Base-by-base conservation (phyloP, 2,329 filamentous ascomycete genomes). In the Verticillium tricorpus region DNA sequence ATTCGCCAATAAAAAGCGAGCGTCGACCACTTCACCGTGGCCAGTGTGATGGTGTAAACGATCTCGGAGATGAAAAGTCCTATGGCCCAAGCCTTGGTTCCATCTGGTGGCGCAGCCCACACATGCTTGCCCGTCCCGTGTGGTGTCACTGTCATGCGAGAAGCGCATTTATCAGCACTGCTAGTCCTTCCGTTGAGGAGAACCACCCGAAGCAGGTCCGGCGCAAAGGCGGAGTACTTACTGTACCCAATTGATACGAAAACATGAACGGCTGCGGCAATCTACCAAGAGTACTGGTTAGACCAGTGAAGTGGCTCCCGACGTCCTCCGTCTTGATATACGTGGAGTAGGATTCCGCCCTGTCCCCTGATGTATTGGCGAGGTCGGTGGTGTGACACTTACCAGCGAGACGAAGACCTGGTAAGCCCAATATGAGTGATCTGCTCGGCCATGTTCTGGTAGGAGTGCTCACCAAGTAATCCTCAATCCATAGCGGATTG, bases 1-100 rank as follows among this genome's bases (percentile, higher is more conserved):
- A 64, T 63, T 5, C 69, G 64, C 68, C 69, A 71, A 58, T 71
- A 71, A 22, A 70, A 68, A 11, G 65, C 60, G 12, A 71, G 63
- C 22, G 67, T 69, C 19, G 69, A 69, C 60, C 62, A 63, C 19
- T 70, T 70, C 45, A 69, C 67, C 2, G 60, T 62, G 2, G 60
- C 31, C 19, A 71, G 25, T 14, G 62, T 67, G 15, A 68, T 9
- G 9, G 65, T 61, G 11, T 70, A 70, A 9, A 59, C 58, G 7
- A 67, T 28, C 17, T 71, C 69, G 4, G 68, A 62, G 31, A 66
- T 60, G 61, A 71, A 70, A 15, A 70, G 61, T 2, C 60, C 65
- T 2, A 67, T n/a, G 0, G 68, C 65, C 64, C 63, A 70, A 0
- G 65, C 68, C 15, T 63, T 65, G 25, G 55, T 57, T 5, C 67